Conservation (phyloP, 139 green algal species). For the Chlamydomonas sphaeroides region DNA sequence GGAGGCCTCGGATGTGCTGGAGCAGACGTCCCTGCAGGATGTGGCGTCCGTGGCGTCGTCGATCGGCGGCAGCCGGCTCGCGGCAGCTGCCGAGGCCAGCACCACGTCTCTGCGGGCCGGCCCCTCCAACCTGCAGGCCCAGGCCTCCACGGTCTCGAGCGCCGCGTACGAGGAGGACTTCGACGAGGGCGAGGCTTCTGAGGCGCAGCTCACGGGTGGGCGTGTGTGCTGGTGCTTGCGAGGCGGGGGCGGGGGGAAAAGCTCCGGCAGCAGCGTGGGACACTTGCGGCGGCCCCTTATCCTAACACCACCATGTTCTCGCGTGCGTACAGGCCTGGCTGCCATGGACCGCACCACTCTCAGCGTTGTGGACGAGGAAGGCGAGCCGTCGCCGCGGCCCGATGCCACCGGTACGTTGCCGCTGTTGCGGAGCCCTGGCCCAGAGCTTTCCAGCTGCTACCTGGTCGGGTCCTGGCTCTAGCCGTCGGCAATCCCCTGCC, state of each 20-base stretch:
- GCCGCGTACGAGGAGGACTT: conserved; percentile 37
- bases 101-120: background rate
- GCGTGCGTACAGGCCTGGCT: background rate
- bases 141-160: conserved; percentile 12
- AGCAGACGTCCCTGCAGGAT: background rate
- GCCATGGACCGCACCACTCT: background rate
- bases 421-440: too few relatives aligned
- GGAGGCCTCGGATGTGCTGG: conserved; percentile 14
- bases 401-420: background rate
- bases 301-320: too few relatives aligned
- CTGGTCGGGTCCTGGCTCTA: too few relatives aligned
- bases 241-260: too few relatives aligned
- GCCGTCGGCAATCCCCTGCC: too few relatives aligned
- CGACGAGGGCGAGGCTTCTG: conserved; percentile 3
- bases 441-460: too few relatives aligned
- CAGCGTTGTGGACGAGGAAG: conserved; percentile 13
- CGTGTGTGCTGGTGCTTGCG: too few relatives aligned
- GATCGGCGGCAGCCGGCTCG: background rate
- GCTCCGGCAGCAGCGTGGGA: too few relatives aligned
- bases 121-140: background rate
- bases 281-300: too few relatives aligned
- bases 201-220: too few relatives aligned
- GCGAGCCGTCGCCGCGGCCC: background rate
- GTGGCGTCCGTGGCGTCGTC: conserved; percentile 12
- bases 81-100: too few relatives aligned